Percentiles rank a stretch among this genome's conserved stretches.
Evolutionary conservation across 2,329 filamentous ascomycete genomes (phyloP).

Genomic region (Keithomyces neogunnii): DNA sequence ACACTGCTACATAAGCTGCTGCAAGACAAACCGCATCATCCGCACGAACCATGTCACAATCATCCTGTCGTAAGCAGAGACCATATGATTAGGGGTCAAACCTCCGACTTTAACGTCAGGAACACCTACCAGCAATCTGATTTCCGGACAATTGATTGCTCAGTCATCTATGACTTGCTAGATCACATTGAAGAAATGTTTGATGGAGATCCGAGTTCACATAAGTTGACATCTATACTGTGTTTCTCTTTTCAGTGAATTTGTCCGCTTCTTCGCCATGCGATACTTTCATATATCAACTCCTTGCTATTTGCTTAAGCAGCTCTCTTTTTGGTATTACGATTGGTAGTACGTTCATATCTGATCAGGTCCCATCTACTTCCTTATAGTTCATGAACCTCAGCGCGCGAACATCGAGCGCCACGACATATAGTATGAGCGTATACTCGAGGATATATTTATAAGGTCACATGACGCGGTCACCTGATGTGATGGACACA

Average conservation of each 20-base stretch:
- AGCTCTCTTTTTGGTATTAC: too few relatives aligned
- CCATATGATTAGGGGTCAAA: background rate
- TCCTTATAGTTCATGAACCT: too few relatives aligned
- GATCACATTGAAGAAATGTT: background rate
- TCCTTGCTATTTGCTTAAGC: too few relatives aligned
- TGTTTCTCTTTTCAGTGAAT: background rate
- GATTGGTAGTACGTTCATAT: too few relatives aligned
- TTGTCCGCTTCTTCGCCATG: too few relatives aligned
- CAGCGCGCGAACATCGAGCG: too few relatives aligned
- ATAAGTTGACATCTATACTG: background rate
- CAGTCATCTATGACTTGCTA: background rate
- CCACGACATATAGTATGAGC: constrained; percentile 5
- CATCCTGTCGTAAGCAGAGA: background rate
- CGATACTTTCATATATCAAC: too few relatives aligned
- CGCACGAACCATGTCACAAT: background rate
- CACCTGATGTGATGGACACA: too few relatives aligned
- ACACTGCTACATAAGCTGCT: background rate
- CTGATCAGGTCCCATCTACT: too few relatives aligned
- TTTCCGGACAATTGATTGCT: background rate
- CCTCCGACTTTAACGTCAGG: background rate
- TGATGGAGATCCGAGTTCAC: background rate
- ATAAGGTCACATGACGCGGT: too few relatives aligned
- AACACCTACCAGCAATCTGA: background rate
- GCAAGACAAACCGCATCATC: background rate
- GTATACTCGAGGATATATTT: constrained; percentile 6